phyloP scores from a whole-genome alignment of 208 protist genomes.

The Balamuthia mandrillaris region DNA sequence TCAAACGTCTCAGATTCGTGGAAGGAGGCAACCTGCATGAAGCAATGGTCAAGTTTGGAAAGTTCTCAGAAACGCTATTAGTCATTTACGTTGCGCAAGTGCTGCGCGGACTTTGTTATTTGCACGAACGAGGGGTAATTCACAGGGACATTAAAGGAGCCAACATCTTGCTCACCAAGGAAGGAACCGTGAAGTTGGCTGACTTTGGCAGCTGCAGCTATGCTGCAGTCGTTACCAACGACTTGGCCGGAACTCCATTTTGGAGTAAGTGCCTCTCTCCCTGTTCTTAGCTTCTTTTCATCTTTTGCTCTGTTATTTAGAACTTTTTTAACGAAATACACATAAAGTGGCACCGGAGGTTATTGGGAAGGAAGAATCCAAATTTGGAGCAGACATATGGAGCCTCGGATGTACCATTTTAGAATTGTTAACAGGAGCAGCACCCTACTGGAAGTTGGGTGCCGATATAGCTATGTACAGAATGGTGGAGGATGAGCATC shows the following conservation, averaged over 20 bases:
- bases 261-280: constrained; percentile 70
- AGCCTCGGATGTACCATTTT: constrained; percentile 85
- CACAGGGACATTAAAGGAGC: constrained; percentile 77
- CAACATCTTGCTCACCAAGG: constrained; percentile 81
- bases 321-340: too few relatives aligned
- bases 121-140: constrained; percentile 81
- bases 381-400: background rate
- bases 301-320: too few relatives aligned
- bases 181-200: constrained; percentile 80
- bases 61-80: constrained; percentile 79
- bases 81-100: constrained; percentile 78
- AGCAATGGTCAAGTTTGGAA: constrained; percentile 80
- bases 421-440: constrained; percentile 80
- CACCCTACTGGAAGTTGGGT: constrained; percentile 83
- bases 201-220: constrained; percentile 95
- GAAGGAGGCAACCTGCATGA: constrained; percentile 81
- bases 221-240: constrained; percentile 66
- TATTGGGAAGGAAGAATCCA: background rate
- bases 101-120: constrained; percentile 76
- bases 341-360: constrained; percentile 77
- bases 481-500: constrained; percentile 75
- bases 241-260: constrained; percentile 79
- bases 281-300: background rate
- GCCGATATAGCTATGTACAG: constrained; percentile 79
- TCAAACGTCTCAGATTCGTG: constrained; percentile 53